Evolutionary conservation across 2,329 filamentous ascomycete species (phyloP).

Genomic region (Cladosporium sp.): DNA sequence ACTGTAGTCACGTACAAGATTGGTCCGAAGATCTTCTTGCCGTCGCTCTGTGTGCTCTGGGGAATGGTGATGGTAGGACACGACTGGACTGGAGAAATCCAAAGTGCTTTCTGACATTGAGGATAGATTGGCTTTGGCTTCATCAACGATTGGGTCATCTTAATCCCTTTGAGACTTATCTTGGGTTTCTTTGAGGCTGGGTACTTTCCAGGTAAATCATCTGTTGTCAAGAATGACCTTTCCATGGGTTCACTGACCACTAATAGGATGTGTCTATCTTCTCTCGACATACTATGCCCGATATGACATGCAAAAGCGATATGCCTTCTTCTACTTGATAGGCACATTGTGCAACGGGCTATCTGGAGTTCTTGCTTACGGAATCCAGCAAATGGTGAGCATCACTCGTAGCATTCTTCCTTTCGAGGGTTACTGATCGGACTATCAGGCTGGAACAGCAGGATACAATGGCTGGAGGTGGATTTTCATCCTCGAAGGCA

Average conservation of each 20-base stretch:
- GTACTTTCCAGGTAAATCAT: conserved; percentile 41
- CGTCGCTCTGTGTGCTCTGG: conserved; percentile 49
- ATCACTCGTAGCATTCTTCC: background rate
- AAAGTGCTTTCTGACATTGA: background rate
- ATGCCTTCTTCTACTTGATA: conserved; percentile 47
- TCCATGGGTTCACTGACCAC: conserved; percentile 14
- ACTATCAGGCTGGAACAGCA: conserved; percentile 17
- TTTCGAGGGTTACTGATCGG: background rate
- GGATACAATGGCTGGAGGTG: conserved; percentile 38
- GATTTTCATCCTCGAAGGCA: conserved; percentile 41
- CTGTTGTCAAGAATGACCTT: background rate
- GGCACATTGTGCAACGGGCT: conserved; percentile 46
- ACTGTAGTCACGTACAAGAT: conserved; percentile 65
- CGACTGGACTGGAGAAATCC: background rate
- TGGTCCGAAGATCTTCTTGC: conserved; percentile 43
- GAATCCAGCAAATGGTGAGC: conserved; percentile 31
- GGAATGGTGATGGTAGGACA: conserved; percentile 55
- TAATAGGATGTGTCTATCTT: conserved; percentile 56
- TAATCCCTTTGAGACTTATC: conserved; percentile 55
- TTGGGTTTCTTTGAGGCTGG: conserved; percentile 59
- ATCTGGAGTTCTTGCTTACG: conserved; percentile 40
- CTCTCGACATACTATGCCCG: conserved; percentile 54
- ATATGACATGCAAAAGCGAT: conserved; percentile 8
- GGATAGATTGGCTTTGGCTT: conserved; percentile 52
- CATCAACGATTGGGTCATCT: conserved; percentile 46